Percentiles rank a stretch among this genome's conserved stretches.
These are phyloP conservation scores for Pleurostoma richardsiae DNA, from an alignment of 2,329 filamentous ascomycete genomes.

Conservation along the genomic window DNA sequence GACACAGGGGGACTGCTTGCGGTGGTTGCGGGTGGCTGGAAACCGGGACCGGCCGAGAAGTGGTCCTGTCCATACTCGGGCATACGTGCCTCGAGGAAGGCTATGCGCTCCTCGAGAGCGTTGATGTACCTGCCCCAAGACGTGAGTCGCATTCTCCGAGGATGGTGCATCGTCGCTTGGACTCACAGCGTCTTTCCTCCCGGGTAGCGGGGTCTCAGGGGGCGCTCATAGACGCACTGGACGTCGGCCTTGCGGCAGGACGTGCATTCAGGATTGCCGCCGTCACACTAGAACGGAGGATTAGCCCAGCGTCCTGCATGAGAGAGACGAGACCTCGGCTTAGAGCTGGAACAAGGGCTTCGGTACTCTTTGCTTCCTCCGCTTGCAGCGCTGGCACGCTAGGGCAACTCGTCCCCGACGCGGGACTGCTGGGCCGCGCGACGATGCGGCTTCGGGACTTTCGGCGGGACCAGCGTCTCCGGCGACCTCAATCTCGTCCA, in stretches of 20 bases:
- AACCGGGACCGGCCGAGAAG: conserved; percentile 5
- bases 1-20: neutral
- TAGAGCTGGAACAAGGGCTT: neutral
- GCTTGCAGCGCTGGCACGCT: conserved; percentile 18
- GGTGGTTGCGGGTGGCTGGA: neutral
- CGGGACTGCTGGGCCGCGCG: neutral
- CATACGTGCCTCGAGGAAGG: conserved; percentile 18
- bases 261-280: conserved; percentile 15
- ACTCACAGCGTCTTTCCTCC: conserved; percentile 18
- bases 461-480: neutral
- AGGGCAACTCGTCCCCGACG: conserved; percentile 14
- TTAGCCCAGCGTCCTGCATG: neutral
- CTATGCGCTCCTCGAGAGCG: conserved; percentile 19
- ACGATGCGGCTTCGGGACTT: neutral
- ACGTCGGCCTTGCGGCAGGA: conserved; percentile 15
- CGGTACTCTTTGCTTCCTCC: conserved; percentile 16
- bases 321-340: neutral
- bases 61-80: conserved; percentile 19
- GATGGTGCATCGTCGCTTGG: neutral
- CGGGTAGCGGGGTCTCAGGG: conserved; percentile 18
- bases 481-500: neutral
- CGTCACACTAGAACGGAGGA: conserved; percentile 13
- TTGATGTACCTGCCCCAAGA: conserved; percentile 14
- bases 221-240: conserved; percentile 15
- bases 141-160: neutral